Evolutionary conservation across 305 asterid species (phyloP).

Genomic region (Fraxinus xanthoxyloides): DNA sequence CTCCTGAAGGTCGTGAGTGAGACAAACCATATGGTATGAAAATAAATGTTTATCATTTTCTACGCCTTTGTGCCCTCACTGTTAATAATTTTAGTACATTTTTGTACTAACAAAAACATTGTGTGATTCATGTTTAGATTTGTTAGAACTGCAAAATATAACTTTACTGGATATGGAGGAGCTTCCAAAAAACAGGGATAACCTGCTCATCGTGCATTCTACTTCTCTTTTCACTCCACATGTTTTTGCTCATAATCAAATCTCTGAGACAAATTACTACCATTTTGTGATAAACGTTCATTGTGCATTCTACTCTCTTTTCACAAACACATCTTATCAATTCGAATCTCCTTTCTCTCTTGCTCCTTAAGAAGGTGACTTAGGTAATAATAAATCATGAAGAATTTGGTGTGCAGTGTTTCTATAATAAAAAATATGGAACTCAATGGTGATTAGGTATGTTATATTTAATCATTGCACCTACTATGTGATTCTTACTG

Average conservation of each 20-base stretch:
- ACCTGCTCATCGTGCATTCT: neutral
- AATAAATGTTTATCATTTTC: neutral
- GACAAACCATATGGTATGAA: neutral
- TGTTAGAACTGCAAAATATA: neutral
- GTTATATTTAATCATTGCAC: neutral
- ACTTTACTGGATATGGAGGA: neutral
- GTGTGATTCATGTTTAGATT: neutral
- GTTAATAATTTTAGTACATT: neutral
- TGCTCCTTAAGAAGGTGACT: neutral
- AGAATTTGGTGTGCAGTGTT: neutral
- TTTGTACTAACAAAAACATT: neutral
- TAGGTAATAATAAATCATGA: neutral
- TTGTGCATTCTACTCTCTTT: neutral
- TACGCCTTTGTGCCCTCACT: neutral
- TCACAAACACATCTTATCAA: neutral
- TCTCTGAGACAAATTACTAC: neutral
- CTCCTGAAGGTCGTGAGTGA: neutral
- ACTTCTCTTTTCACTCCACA: neutral
- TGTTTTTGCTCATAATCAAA: neutral
- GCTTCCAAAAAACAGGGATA: neutral
- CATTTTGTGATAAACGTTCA: neutral
- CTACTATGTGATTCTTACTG: neutral
- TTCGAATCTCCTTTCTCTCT: neutral
- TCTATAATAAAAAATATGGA: neutral
- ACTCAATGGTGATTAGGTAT: neutral